Base-by-base conservation (phyloP, 1,284 basidiomycete genomes). In the Anthracocystis walkeri region DNA sequence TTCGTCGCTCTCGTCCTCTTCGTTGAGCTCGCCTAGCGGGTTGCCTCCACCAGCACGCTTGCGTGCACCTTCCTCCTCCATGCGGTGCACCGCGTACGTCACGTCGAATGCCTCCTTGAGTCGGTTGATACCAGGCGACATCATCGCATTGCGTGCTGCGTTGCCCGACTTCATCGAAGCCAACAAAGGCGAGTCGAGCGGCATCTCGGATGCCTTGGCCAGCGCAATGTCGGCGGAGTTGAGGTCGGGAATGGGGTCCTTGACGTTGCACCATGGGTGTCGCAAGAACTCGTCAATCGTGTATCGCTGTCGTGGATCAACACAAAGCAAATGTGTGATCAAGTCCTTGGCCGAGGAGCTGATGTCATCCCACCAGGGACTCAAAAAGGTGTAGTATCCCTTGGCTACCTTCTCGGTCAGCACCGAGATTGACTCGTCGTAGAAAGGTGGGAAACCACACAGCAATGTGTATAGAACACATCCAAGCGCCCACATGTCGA, bases 401-500 rank as follows among this genome's bases (percentile, higher is more conserved):
- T 92, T 89, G 1, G 97, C 97, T 20, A 99, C 97, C 87, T 99
- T 99, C 86, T 99, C 96, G 0, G 97, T 99, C 52, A 99, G 89
- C 50, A 97, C 94, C 79, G 93, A 94, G 87, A 99, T 99, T 82
- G 93, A 96, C 87, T 99, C 97, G 80, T 99, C 97, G 86, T 99
- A 99, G 88, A 99, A 99, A 0, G 97, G 88, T 58, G 95, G 94
- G 88, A 97, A 97, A 57, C 96, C 97, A 83, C 97, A 99, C n/a
- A 99, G 90, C 3, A 99, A 88, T 1, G 97, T 99, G 87, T 99
- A 99, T 5, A 99, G 89, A 23, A 99, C 97, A 86, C 97, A 99
- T 31, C 97, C 97, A 42, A 99, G 87, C 3, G 97, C 97, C 97
- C 97, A 99, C 97, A 99, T 99, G 86, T 99, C 97, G 61, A 99